A percentile compares a stretch with the other conserved stretches of the same genome.
phyloP scores from a whole-genome alignment of 306 rosid genomes.

The Coriaria nepalensis region DNA sequence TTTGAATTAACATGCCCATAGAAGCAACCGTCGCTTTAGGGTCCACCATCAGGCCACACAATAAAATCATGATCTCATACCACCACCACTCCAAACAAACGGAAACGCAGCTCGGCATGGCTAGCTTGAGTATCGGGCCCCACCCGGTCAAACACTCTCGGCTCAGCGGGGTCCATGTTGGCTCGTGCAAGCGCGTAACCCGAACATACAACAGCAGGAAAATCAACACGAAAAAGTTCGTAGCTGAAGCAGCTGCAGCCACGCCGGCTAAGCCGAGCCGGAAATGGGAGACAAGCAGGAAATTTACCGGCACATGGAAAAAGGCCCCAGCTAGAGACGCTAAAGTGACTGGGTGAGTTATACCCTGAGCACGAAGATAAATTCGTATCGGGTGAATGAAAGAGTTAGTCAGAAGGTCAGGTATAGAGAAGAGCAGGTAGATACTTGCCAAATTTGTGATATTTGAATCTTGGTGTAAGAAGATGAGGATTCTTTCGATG shows the following conservation, averaged over 20 bases:
- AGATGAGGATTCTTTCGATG: slow-evolving; percentile 34
- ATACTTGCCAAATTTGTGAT: slow-evolving; percentile 48
- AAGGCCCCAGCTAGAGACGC: slow-evolving; percentile 56
- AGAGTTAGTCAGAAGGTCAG: slow-evolving; percentile 71
- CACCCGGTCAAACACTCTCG: slow-evolving; percentile 54
- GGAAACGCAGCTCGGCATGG: slow-evolving; percentile 80
- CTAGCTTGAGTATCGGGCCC: slow-evolving; percentile 46
- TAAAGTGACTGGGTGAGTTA: slow-evolving; percentile 57
- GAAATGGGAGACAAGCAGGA: slow-evolving; percentile 20
- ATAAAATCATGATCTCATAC: slow-evolving; percentile 89
- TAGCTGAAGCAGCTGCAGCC: slow-evolving; percentile 63
- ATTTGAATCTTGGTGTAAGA: slow-evolving; percentile 30
- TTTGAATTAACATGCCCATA: slow-evolving; percentile 83
- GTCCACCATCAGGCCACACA: slow-evolving; percentile 60
- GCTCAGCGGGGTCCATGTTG: slow-evolving; percentile 57
- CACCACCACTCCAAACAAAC: slow-evolving; percentile 99
- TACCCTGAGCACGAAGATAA: slow-evolving; percentile 79
- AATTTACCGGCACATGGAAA: slow-evolving; percentile 45
- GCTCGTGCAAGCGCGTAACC: slow-evolving; percentile 25
- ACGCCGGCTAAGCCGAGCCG: slow-evolving; percentile 47
- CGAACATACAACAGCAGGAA: slow-evolving; percentile 27
- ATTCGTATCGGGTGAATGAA: slow-evolving; percentile 75
- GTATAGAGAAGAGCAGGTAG: slow-evolving; percentile 44
- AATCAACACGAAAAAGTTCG: slow-evolving; percentile 31
- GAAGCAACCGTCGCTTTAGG: slow-evolving; percentile 78